Percentiles rank a stretch among this genome's conserved stretches.
phyloP scores from a whole-genome alignment of 2,329 filamentous ascomycete genomes.

The Hymenoscyphus repandus region DNA sequence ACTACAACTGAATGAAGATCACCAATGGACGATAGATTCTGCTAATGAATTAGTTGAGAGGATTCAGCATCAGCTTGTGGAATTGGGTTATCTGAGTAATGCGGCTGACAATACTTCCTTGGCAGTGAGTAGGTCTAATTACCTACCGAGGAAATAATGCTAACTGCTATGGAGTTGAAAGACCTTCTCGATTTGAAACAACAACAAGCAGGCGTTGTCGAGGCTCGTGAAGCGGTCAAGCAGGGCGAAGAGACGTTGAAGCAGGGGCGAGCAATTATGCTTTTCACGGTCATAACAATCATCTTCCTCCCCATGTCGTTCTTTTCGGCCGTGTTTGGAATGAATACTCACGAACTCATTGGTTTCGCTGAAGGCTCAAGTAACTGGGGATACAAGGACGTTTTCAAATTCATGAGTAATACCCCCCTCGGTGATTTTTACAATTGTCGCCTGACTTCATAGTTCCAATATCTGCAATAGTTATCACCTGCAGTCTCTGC shows the following conservation, averaged over 20 bases:
- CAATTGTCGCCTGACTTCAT: neutral
- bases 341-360: conserved; percentile 7
- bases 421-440: no score
- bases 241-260: conserved; percentile 37
- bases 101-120: neutral
- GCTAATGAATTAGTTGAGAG: neutral
- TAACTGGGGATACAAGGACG: conserved; percentile 7
- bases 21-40: no score
- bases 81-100: neutral
- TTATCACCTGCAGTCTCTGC: conserved; percentile 7
- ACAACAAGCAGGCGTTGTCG: conserved; percentile 41
- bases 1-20: no score
- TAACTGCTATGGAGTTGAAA: conserved; percentile 5
- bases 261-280: conserved; percentile 40
- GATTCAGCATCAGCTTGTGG: neutral
- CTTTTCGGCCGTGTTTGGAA: conserved; percentile 6
- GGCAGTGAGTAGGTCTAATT: neutral
- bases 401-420: conserved; percentile 13
- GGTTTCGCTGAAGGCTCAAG: neutral
- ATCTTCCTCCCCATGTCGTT: conserved; percentile 18
- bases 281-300: conserved; percentile 20
- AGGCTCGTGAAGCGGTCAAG: conserved; percentile 38
- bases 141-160: neutral
- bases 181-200: conserved; percentile 40
- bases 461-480: conserved; percentile 11